Evolutionary conservation across 75 land plant species (phyloP).

Genomic region (Selaginella moellendorffii): DNA sequence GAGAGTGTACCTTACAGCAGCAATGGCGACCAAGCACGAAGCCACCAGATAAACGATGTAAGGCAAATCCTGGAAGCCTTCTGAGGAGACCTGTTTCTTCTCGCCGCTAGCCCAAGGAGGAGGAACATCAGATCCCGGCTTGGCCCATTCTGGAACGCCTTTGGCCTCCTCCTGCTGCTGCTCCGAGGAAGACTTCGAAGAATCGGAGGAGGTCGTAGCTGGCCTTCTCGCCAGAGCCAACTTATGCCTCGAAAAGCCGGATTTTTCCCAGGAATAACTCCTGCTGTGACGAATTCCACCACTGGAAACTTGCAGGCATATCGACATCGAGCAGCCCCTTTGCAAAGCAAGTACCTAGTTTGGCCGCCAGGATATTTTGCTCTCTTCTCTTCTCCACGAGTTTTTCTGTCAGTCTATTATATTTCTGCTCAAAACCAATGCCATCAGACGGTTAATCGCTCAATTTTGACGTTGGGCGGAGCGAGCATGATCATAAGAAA

Average conservation of each 20-base stretch:
- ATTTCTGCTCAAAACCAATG: too few relatives aligned
- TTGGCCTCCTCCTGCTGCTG: conserved; percentile 27
- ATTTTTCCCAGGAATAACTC: too few relatives aligned
- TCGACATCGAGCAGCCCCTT: too few relatives aligned
- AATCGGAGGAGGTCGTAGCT: neutral
- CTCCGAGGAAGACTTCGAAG: neutral
- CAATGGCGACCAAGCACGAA: conserved; percentile 81
- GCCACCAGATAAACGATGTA: conserved; percentile 68
- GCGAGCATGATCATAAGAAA: conserved; percentile 85
- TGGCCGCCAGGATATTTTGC: too few relatives aligned
- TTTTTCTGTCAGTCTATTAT: too few relatives aligned
- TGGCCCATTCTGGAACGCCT: conserved; percentile 85
- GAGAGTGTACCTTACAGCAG: conserved; percentile 77
- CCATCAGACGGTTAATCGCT: conserved; percentile 45
- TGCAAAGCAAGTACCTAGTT: too few relatives aligned
- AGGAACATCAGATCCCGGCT: conserved; percentile 64
- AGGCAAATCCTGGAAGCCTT: conserved; percentile 34
- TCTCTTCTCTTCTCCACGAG: too few relatives aligned
- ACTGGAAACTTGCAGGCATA: too few relatives aligned
- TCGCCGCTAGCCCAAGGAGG: conserved; percentile 92
- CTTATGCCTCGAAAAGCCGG: too few relatives aligned
- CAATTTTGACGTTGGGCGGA: conserved; percentile 38
- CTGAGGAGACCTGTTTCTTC: conserved; percentile 5
- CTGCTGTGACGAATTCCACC: too few relatives aligned
- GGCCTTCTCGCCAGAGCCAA: too few relatives aligned